Percentiles rank a stretch among this genome's conserved stretches.
Conservation (phyloP, 2,329 filamentous ascomycete species). For the Aspergillus brasiliensis region DNA sequence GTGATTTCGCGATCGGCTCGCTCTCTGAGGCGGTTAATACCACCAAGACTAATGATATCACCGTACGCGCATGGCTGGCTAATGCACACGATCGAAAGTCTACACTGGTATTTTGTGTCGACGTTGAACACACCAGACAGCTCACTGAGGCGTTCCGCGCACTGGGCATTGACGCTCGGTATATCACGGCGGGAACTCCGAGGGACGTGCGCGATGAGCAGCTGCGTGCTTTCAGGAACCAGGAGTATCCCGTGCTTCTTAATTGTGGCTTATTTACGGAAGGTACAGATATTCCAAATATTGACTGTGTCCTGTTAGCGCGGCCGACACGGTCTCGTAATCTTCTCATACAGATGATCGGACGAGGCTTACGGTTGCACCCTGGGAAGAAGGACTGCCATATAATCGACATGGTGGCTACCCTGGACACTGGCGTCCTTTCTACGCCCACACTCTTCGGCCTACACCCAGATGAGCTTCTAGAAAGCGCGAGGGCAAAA, state of each 20-base stretch:
- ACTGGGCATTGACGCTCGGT: constrained; percentile 78
- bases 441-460: constrained; percentile 92
- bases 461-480: constrained; percentile 77
- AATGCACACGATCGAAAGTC: constrained; percentile 75
- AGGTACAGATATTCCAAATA: constrained; percentile 95
- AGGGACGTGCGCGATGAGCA: constrained; percentile 67
- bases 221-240: constrained; percentile 73
- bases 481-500: constrained; percentile 66
- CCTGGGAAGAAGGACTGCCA: constrained; percentile 85
- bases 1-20: constrained; percentile 79
- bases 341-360: constrained; percentile 95
- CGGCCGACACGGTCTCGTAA: constrained; percentile 92
- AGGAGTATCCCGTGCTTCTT: constrained; percentile 81
- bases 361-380: constrained; percentile 83
- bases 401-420: constrained; percentile 93
- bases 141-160: constrained; percentile 75
- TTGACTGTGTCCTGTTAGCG: constrained; percentile 88
- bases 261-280: constrained; percentile 98
- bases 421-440: constrained; percentile 78
- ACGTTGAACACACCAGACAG: constrained; percentile 75
- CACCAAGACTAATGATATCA: constrained; percentile 75
- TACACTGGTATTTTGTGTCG: constrained; percentile 92
- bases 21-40: constrained; percentile 85
- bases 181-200: constrained; percentile 80
- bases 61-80: constrained; percentile 80